Percentiles rank a stretch among this genome's conserved stretches.
phyloP scores from a whole-genome alignment of 225 moss, liverwort and hornwort genomes.

The Asterella californica region DNA sequence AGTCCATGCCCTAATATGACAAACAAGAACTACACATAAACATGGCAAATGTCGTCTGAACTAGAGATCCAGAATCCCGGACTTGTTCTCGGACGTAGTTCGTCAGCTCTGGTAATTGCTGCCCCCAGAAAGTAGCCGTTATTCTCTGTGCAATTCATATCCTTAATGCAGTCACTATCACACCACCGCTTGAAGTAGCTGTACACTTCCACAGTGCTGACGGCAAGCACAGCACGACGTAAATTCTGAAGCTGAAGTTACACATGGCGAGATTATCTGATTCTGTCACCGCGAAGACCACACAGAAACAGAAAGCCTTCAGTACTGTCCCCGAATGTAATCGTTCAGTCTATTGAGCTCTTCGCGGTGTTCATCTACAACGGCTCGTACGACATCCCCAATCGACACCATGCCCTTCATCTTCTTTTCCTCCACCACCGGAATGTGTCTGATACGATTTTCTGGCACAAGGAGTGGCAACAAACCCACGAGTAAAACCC shows the following conservation, averaged over 20 bases:
- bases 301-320: conserved; percentile 3
- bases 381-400: conserved; percentile 82
- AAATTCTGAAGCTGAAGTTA: not conserved
- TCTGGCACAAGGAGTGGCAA: conserved; percentile 32
- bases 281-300: not conserved
- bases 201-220: not conserved
- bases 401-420: conserved; percentile 99
- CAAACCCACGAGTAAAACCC: not conserved
- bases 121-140: not conserved
- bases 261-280: not conserved
- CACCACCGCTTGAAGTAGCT: not conserved
- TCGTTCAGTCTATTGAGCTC: conserved; percentile 73
- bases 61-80: not conserved
- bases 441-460: conserved; percentile 92
- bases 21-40: no score
- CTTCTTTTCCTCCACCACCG: conserved; percentile 70
- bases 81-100: not conserved
- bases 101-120: not conserved
- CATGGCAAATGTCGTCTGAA: not conserved
- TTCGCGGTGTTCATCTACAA: conserved; percentile 85
- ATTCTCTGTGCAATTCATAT: not conserved
- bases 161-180: not conserved
- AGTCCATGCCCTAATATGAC: not conserved
- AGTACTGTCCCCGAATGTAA: conserved; percentile 86
- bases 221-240: not conserved